A percentile compares a stretch with the other conserved stretches of the same genome.
These are phyloP conservation scores for Dendrobium nobile DNA, from an alignment of 106 monocot genomes.

Conservation along the genomic window DNA sequence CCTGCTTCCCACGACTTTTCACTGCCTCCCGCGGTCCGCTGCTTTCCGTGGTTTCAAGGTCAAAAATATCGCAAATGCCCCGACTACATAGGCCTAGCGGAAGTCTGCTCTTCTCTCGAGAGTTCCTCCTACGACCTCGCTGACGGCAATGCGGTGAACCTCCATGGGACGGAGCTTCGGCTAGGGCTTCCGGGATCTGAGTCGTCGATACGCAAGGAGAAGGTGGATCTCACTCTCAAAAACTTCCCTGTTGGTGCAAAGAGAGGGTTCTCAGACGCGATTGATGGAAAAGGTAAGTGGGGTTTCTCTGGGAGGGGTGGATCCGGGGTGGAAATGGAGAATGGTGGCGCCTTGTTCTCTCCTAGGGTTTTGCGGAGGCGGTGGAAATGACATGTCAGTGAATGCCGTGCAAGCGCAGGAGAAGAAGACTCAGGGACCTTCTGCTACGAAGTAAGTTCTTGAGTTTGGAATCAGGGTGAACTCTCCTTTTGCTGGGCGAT, in stretches of 20 bases:
- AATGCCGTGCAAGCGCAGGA: constrained; percentile 14
- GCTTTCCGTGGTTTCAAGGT: too few species aligned
- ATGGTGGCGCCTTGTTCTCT: constrained; percentile 26
- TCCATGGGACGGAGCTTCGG: constrained; percentile 28
- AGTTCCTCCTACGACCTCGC: constrained; percentile 3
- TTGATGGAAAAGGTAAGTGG: constrained; percentile 16
- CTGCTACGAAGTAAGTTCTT: constrained; percentile 51
- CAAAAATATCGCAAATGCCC: too few species aligned
- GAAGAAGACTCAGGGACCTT: constrained; percentile 11
- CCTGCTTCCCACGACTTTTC: too few species aligned
- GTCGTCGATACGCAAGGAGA: constrained; percentile 11
- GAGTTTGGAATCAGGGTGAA: not conserved
- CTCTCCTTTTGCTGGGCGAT: not conserved
- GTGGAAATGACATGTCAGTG: constrained; percentile 1
- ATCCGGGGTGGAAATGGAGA: constrained; percentile 15
- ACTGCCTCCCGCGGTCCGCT: too few species aligned
- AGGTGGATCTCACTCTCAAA: not conserved
- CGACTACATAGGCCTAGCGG: constrained; percentile 35
- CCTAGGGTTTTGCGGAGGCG: constrained; percentile 1
- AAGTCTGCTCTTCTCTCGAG: not conserved
- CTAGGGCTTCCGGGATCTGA: constrained; percentile 31
- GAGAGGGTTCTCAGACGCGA: constrained; percentile 21
- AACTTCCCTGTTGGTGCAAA: constrained; percentile 19
- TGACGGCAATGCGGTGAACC: not conserved
- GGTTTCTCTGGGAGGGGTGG: not conserved